These are phyloP conservation scores for Multifurca ochricompacta DNA, from an alignment of 768 basidiomycete genomes.

Conservation along the genomic window DNA sequence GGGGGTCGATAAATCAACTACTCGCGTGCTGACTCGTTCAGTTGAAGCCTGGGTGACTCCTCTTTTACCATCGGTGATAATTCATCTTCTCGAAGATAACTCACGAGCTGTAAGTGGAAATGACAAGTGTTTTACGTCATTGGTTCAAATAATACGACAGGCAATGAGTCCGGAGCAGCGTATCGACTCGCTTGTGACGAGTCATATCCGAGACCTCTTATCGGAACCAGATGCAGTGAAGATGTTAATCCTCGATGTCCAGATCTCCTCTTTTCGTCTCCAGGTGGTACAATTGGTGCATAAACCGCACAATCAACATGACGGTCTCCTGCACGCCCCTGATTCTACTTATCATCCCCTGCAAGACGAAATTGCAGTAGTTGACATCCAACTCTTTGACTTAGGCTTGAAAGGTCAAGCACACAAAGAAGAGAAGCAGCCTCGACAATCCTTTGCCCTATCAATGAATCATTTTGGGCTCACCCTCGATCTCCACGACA, in stretches of 20 bases:
- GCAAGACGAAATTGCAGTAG: conserved; percentile 1
- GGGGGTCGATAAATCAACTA: neutral
- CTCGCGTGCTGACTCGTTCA: conserved; percentile 4
- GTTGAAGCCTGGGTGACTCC: conserved; percentile 16
- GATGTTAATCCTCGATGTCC: conserved; percentile 10
- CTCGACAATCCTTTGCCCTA: conserved; percentile 9
- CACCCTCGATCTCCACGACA: neutral
- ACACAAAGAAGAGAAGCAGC: conserved; percentile 1
- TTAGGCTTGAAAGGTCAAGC: conserved; percentile 11
- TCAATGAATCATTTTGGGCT: neutral
- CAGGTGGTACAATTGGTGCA: conserved; percentile 6
- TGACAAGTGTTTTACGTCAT: neutral
- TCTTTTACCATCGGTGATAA: conserved; percentile 10
- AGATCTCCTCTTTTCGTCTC: conserved; percentile 6
- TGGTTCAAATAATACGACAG: neutral
- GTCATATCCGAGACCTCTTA: conserved; percentile 12
- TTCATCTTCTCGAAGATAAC: conserved; percentile 12
- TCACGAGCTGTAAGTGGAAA: conserved; percentile 6
- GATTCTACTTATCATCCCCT: neutral
- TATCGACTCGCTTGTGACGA: conserved; percentile 2
- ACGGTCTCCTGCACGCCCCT: neutral
- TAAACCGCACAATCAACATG: neutral
- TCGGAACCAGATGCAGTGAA: neutral
- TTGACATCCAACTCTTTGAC: conserved; percentile 8
- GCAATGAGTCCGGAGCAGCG: conserved; percentile 11